Evolutionary conservation across 768 basidiomycete genomes (phyloP).

Genomic region (Psilocybe tampanensis): DNA sequence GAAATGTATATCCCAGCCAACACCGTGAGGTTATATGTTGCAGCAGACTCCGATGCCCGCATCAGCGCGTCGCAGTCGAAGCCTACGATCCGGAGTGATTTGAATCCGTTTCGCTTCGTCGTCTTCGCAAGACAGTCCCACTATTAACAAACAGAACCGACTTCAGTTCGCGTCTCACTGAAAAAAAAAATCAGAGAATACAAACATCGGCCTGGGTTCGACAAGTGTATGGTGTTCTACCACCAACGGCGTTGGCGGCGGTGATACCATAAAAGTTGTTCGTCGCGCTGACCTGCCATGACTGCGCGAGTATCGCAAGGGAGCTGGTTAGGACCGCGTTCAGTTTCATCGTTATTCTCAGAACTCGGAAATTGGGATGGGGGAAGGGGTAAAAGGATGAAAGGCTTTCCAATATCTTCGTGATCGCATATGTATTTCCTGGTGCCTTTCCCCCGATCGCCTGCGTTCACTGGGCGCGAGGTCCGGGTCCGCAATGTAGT

Average conservation of each 20-base stretch:
- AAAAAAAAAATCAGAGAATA: background rate
- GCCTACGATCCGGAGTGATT: constrained; percentile 34
- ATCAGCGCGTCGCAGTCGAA: constrained; percentile 41
- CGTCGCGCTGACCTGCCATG: constrained; percentile 20
- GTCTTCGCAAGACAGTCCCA: constrained; percentile 36
- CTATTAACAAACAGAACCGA: constrained; percentile 14
- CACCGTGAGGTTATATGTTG: constrained; percentile 29
- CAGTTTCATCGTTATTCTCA: background rate
- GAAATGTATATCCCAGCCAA: constrained; percentile 36
- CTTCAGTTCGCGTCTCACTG: background rate
- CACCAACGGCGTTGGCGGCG: constrained; percentile 35
- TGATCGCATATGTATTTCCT: too few relatives aligned
- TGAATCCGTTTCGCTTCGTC: constrained; percentile 33
- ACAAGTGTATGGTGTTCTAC: constrained; percentile 30
- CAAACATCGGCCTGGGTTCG: constrained; percentile 35
- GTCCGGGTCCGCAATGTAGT: too few relatives aligned
- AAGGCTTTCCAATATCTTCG: too few relatives aligned
- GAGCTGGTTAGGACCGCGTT: background rate
- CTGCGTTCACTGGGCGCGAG: too few relatives aligned
- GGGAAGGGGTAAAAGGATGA: background rate
- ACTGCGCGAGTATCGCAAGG: constrained; percentile 9
- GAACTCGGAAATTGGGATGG: background rate
- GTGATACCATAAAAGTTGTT: constrained; percentile 36
- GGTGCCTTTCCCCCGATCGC: too few relatives aligned
- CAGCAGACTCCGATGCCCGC: constrained; percentile 35